phyloP scores from a whole-genome alignment of 2,329 filamentous ascomycete species.

The Ambrosiella xylebori region DNA sequence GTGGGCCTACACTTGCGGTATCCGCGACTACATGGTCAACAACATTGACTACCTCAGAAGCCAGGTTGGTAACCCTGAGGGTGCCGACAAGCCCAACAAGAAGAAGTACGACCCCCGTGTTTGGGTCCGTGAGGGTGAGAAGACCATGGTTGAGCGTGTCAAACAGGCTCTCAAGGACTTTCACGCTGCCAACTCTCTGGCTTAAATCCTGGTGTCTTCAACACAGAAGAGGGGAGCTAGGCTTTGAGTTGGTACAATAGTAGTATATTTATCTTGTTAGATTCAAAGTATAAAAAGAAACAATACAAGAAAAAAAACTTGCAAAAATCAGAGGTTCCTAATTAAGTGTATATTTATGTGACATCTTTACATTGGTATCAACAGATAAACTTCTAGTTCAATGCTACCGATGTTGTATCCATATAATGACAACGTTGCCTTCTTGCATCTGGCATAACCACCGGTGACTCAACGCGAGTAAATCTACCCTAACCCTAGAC shows the following conservation, averaged over 20 bases:
- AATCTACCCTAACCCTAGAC: too few species aligned
- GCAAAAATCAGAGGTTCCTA: not conserved
- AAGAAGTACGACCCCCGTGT: conserved; percentile 69
- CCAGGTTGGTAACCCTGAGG: conserved; percentile 87
- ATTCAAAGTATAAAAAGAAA: not conserved
- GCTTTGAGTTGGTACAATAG: not conserved
- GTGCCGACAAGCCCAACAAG: conserved; percentile 98
- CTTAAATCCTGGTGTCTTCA: conserved; percentile 1
- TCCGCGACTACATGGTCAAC: conserved; percentile 83
- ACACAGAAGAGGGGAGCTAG: not conserved
- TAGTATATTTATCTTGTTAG: not conserved
- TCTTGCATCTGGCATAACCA: too few species aligned
- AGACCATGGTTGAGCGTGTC: conserved; percentile 79
- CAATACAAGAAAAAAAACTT: conserved; percentile 8
- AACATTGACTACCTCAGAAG: conserved; percentile 89
- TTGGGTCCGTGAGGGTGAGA: conserved; percentile 93
- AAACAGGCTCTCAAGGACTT: conserved; percentile 76
- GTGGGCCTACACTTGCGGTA: conserved; percentile 79
- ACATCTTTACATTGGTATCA: too few species aligned
- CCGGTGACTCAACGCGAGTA: too few species aligned
- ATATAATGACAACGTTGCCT: too few species aligned
- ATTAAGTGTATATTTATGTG: not conserved
- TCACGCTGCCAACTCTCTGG: conserved; percentile 39
- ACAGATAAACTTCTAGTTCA: too few species aligned
- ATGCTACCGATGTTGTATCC: too few species aligned